Conservation (phyloP, 2,329 filamentous ascomycete genomes). For the Colletotrichum sp. region DNA sequence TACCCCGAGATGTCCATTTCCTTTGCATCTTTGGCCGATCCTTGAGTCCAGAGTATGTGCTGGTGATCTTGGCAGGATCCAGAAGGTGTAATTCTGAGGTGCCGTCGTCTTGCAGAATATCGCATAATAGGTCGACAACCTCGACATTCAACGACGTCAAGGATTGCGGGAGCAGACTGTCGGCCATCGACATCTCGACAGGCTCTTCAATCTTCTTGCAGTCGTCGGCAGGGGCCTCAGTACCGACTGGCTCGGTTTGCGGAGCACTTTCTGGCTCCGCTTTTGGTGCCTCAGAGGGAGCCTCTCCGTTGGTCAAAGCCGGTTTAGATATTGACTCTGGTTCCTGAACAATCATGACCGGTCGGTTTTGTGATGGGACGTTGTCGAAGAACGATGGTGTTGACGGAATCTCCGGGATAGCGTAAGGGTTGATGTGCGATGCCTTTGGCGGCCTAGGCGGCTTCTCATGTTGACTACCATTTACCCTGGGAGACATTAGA, state of each 20-base stretch:
- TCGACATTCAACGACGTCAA: slow-evolving; percentile 59
- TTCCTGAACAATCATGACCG: slow-evolving; percentile 9
- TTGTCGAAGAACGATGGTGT: slow-evolving; percentile 45
- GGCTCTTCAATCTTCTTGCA: slow-evolving; percentile 18
- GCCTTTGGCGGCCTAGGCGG: slow-evolving; percentile 34
- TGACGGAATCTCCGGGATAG: slow-evolving; percentile 39
- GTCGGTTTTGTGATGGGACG: slow-evolving; percentile 29
- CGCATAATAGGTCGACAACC: slow-evolving; percentile 65
- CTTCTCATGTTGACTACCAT: slow-evolving; percentile 39
- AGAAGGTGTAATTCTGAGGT: slow-evolving; percentile 56
- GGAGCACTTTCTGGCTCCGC: background rate
- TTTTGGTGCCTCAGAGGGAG: background rate
- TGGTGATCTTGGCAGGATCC: slow-evolving; percentile 32
- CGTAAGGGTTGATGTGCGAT: slow-evolving; percentile 25
- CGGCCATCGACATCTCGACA: slow-evolving; percentile 27
- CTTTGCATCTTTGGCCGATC: slow-evolving; percentile 34
- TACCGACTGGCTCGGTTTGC: background rate
- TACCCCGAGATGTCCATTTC: slow-evolving; percentile 28
- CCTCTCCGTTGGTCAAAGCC: background rate
- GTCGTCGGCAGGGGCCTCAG: background rate
- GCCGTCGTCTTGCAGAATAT: slow-evolving; percentile 62
- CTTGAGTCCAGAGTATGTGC: slow-evolving; percentile 4
- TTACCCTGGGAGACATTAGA: slow-evolving; percentile 34
- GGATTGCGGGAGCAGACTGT: slow-evolving; percentile 59
- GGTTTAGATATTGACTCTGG: slow-evolving; percentile 1